Evolutionary conservation across 495 filamentous ascomycete species (phyloP).

Genomic region (Wilcoxina mikolae): DNA sequence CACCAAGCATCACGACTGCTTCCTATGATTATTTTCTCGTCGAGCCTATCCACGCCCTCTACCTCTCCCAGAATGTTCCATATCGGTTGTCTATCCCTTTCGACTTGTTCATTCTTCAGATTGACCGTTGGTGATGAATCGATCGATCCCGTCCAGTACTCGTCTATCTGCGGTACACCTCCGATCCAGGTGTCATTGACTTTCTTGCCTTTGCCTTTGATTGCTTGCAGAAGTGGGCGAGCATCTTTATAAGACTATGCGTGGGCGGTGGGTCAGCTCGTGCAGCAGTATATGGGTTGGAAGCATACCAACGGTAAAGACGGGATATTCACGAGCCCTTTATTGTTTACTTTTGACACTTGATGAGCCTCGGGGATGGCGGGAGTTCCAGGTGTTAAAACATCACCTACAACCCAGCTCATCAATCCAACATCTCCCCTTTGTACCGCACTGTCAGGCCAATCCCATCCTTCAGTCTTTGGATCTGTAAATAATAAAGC

Average conservation of each 20-base stretch:
- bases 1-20: constrained; percentile 92
- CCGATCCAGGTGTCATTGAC: constrained; percentile 63
- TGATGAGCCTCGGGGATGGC: constrained; percentile 55
- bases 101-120: constrained; percentile 79
- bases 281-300: neutral
- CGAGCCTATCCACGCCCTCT: constrained; percentile 58
- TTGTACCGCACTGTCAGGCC: constrained; percentile 68
- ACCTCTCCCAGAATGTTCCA: constrained; percentile 83
- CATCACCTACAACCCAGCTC: constrained; percentile 74
- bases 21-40: constrained; percentile 80
- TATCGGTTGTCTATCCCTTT: constrained; percentile 64
- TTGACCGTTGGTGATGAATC: constrained; percentile 57
- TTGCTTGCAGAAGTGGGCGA: constrained; percentile 54
- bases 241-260: constrained; percentile 63
- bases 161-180: constrained; percentile 51
- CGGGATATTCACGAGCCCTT: constrained; percentile 65
- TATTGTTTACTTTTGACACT: constrained; percentile 51
- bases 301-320: constrained; percentile 52
- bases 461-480: constrained; percentile 60
- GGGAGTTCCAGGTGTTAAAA: constrained; percentile 73
- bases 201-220: constrained; percentile 60
- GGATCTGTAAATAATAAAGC: constrained; percentile 90
- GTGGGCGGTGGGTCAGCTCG: neutral
- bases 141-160: constrained; percentile 63
- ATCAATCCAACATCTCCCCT: constrained; percentile 68